phyloP scores from a whole-genome alignment of 1,139 yeast species.

The Chernovozyma aurita region DNA sequence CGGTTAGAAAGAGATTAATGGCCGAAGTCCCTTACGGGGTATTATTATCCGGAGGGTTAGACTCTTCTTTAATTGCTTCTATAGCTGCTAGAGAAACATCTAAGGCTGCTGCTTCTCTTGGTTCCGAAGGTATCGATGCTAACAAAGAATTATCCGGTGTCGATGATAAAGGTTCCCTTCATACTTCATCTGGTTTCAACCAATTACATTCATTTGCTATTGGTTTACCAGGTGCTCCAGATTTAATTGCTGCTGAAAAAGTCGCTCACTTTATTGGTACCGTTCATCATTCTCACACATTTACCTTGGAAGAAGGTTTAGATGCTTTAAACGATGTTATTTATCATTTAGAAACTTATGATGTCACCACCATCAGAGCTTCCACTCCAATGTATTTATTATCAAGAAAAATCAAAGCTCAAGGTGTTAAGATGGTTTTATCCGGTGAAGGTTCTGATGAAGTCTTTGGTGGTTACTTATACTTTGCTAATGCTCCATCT shows the following conservation, averaged over 20 bases:
- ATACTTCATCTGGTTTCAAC: slow-evolving; percentile 60
- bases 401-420: slow-evolving; percentile 96
- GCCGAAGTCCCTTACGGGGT: slow-evolving; percentile 99
- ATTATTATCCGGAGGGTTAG: slow-evolving; percentile 91
- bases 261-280: slow-evolving; percentile 95
- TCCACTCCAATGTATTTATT: slow-evolving; percentile 98
- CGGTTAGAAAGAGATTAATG: slow-evolving; percentile 98
- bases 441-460: slow-evolving; percentile 99
- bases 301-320: slow-evolving; percentile 92
- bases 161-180: slow-evolving; percentile 80
- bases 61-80: slow-evolving; percentile 91
- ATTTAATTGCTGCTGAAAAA: slow-evolving; percentile 90
- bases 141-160: slow-evolving; percentile 80
- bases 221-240: slow-evolving; percentile 98
- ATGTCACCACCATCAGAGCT: slow-evolving; percentile 97
- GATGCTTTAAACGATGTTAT: slow-evolving; percentile 95
- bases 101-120: slow-evolving; percentile 59
- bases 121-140: slow-evolving; percentile 44
- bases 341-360: slow-evolving; percentile 93
- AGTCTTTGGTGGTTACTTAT: slow-evolving; percentile 96
- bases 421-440: slow-evolving; percentile 98
- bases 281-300: slow-evolving; percentile 95
- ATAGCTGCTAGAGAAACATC: slow-evolving; percentile 95
- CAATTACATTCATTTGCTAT: slow-evolving; percentile 93
- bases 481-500: slow-evolving; percentile 94